phyloP scores from a whole-genome alignment of 2,329 filamentous ascomycete genomes.

The Raffaelea ambrosiae region DNA sequence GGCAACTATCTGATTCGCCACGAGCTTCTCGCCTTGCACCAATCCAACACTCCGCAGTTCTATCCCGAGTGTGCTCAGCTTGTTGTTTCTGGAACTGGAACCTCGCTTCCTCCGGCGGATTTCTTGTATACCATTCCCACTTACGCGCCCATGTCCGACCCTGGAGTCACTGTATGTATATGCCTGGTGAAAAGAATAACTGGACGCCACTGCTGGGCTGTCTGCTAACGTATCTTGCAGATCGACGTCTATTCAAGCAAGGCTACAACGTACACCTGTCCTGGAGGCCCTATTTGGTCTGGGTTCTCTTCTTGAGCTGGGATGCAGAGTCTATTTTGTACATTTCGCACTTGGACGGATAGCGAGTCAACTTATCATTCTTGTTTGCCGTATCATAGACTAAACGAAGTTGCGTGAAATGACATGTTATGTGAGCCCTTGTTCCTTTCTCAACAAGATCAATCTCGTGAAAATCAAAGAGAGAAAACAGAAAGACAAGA shows the following conservation, averaged over 20 bases:
- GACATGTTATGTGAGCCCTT: too few relatives aligned
- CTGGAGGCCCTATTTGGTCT: slow-evolving; percentile 40
- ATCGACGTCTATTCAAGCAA: slow-evolving; percentile 38
- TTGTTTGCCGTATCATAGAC: too few relatives aligned
- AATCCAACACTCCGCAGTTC: slow-evolving; percentile 41
- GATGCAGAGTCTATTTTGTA: too few relatives aligned
- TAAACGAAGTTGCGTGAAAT: too few relatives aligned
- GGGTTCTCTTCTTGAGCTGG: slow-evolving; percentile 21
- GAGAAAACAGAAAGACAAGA: too few relatives aligned
- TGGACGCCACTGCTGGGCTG: not conserved
- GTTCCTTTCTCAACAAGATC: too few relatives aligned
- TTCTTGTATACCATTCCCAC: slow-evolving; percentile 36
- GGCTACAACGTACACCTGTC: slow-evolving; percentile 35
- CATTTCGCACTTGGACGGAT: too few relatives aligned
- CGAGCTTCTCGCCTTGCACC: slow-evolving; percentile 47
- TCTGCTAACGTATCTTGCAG: slow-evolving; percentile 14
- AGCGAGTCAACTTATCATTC: too few relatives aligned
- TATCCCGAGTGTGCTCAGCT: slow-evolving; percentile 50
- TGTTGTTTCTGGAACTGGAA: slow-evolving; percentile 38
- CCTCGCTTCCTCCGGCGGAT: slow-evolving; percentile 28
- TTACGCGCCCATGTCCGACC: slow-evolving; percentile 35
- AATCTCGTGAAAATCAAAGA: too few relatives aligned
- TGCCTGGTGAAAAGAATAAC: not conserved
- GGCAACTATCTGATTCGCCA: slow-evolving; percentile 49
- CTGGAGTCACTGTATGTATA: slow-evolving; percentile 25